Evolutionary conservation across 2,329 filamentous ascomycete species (phyloP), one percentile per base, ranked within the genome.

Genomic region (Fusarium pilosicola): DNA sequence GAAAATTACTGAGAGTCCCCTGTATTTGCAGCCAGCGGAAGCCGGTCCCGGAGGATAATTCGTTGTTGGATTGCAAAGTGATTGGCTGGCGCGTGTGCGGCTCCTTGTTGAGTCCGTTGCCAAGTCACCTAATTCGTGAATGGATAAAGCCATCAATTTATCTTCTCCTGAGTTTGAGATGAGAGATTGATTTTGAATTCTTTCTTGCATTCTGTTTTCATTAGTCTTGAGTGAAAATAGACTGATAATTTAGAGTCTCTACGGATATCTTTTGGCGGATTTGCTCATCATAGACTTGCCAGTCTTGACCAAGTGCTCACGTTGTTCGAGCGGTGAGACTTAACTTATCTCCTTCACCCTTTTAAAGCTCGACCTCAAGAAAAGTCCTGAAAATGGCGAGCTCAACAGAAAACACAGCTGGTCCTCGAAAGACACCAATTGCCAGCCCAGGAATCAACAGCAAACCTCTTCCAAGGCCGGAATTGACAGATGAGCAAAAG

Each of bases 401-500:
- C 51, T 67, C 73, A 44, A 42, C 63, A 39, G 68, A 70, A 54
- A 68, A 67, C 38, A 71, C 74, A 6, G 52, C 77, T 54, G 66
- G 66, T n/a, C 76, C 79, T 13, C 75, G 85, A 48, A 84, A 84
- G 77, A 91, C 87, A 48, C 92, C 91, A 39, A 86, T 94, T 71
- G 81, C 83, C n/a, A 79, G 82, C 14, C 91, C 92, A 5, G 82
- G 87, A 5, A 83, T 91, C 5, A 84, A 84, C 41, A 88, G 88
- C 80, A 89, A 88, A 65, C 90, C 93, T 6, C 80, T 85, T 18
- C 80, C 89, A 11, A 86, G 87, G 15, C 82, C 89, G 11, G 82
- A 87, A 65, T 88, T 98, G 77, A 95, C 91, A 17, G 79, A 88
- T 15, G 94, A 97, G 41, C 94, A 98, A 83, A 84, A 93, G 80